Conservation (phyloP, 768 basidiomycete species). For the Lactarius tabidus region DNA sequence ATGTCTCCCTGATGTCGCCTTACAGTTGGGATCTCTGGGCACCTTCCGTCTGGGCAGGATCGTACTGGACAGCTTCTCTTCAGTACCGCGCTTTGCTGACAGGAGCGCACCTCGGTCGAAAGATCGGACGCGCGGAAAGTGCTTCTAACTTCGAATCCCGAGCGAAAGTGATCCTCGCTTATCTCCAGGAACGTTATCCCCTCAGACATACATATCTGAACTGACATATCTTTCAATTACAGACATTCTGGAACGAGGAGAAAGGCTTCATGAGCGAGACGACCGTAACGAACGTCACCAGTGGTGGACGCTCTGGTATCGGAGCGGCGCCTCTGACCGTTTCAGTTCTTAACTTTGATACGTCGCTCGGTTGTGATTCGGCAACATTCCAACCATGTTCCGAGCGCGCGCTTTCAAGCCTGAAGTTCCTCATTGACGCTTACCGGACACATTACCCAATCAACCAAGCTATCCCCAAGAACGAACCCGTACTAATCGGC, state of each 20-base stretch:
- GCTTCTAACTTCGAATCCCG: background rate
- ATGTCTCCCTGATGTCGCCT: background rate
- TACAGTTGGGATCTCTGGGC: conserved; percentile 17
- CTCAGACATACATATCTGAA: background rate
- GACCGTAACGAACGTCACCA: conserved; percentile 8
- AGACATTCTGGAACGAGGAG: conserved; percentile 21
- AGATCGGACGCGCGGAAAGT: conserved; percentile 6
- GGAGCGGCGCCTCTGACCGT: background rate
- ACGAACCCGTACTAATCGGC: conserved; percentile 7
- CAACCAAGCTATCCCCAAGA: background rate
- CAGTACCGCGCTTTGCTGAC: conserved; percentile 15
- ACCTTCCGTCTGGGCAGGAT: conserved; percentile 14
- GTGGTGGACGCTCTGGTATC: conserved; percentile 13
- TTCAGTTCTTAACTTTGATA: conserved; percentile 20
- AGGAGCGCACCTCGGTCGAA: conserved; percentile 14
- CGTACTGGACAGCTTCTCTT: conserved; percentile 18
- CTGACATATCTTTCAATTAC: background rate
- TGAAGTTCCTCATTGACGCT: conserved; percentile 5
- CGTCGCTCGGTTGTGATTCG: conserved; percentile 14
- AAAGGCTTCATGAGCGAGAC: conserved; percentile 17
- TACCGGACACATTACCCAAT: conserved; percentile 14
- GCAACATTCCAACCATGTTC: conserved; percentile 19
- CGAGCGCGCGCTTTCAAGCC: conserved; percentile 14
- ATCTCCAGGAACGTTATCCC: conserved; percentile 12
- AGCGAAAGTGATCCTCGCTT: conserved; percentile 10